Evolutionary conservation across 2,329 filamentous ascomycete genomes (phyloP), one percentile per base, ranked within the genome.

Genomic region (Biscogniauxia sp.): DNA sequence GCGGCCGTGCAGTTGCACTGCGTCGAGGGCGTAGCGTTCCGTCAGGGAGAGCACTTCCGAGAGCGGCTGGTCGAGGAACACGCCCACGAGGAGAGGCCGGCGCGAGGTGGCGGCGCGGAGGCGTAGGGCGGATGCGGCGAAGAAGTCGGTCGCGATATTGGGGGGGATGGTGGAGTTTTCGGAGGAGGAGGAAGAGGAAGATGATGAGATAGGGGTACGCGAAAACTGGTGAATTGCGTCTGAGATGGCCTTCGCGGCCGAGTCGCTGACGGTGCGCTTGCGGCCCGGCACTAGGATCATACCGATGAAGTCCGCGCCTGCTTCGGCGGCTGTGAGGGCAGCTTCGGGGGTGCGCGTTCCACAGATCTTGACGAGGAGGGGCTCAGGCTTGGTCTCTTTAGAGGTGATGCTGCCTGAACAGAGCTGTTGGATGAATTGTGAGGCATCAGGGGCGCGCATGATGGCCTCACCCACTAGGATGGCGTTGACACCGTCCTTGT

Each of bases 391-490:
- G 71, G 69, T 28, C 72, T 73, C 56, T 71, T 79, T 54, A 9
- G 62, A 56, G 66, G 70, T 19, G 72, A 66, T 6, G 74, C 78
- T 72, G 55, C 85, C 82, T 49, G 91, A 88, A 67, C 97, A 91
- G 23, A 99, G 85, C 69, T 93, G 84, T 37, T 86, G 83, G 72
- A 98, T 96, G 77, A 99, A 99, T 20, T 82, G 79, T 20, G 88
- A 84, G 11, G 93, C 93, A 71, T 98, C 86, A 11, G 89, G 83
- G 1, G 95, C 93, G 62, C 92, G 88, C 94, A 99, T 98, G 66
- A 99, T 86, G 56, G 96, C 92, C 76, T 99, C 95, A 17, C 95
- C 95, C 7, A 99, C 94, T 4, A 99, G 84, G 13, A 99, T 89
- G 55, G 94, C 95, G 68, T 93, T 92, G 54, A 99, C 92, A 20